Evolutionary conservation across 2,329 filamentous ascomycete species (phyloP).

Genomic region (Colletotrichum graminicola): DNA sequence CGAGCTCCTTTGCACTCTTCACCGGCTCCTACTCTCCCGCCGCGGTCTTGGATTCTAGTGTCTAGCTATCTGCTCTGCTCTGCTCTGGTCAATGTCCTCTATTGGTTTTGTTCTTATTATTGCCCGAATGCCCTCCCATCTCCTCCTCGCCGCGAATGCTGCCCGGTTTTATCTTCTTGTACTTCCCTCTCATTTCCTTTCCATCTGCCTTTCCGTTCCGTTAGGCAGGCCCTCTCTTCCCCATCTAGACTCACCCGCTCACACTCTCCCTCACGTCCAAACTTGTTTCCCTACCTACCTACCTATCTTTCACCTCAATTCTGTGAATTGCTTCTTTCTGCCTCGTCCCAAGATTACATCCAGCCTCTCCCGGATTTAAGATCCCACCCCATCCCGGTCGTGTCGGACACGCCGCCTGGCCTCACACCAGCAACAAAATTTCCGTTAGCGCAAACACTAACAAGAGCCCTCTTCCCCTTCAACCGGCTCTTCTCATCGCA

Average conservation of each 20-base stretch:
- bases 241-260: background rate
- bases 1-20: slow-evolving; percentile 31
- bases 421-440: slow-evolving; percentile 6
- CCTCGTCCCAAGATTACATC: background rate
- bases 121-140: slow-evolving; percentile 34
- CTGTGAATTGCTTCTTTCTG: slow-evolving; percentile 37
- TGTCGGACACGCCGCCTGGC: slow-evolving; percentile 1
- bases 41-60: background rate
- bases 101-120: slow-evolving; percentile 39
- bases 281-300: background rate
- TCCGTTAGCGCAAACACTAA: background rate
- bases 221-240: slow-evolving; percentile 36
- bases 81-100: slow-evolving; percentile 2
- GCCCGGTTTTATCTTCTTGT: slow-evolving; percentile 15
- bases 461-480: background rate
- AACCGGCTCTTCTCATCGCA: slow-evolving; percentile 15
- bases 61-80: background rate
- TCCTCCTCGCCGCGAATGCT: slow-evolving; percentile 8
- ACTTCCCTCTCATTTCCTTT: background rate
- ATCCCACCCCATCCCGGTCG: background rate
- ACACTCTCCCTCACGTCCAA: background rate
- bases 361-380: background rate
- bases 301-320: slow-evolving; percentile 2
- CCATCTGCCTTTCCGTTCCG: slow-evolving; percentile 10
- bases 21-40: background rate